Percentiles rank a stretch among this genome's conserved stretches.
Evolutionary conservation across 2,329 filamentous ascomycete genomes (phyloP).

Genomic region (Penicillium sp.): DNA sequence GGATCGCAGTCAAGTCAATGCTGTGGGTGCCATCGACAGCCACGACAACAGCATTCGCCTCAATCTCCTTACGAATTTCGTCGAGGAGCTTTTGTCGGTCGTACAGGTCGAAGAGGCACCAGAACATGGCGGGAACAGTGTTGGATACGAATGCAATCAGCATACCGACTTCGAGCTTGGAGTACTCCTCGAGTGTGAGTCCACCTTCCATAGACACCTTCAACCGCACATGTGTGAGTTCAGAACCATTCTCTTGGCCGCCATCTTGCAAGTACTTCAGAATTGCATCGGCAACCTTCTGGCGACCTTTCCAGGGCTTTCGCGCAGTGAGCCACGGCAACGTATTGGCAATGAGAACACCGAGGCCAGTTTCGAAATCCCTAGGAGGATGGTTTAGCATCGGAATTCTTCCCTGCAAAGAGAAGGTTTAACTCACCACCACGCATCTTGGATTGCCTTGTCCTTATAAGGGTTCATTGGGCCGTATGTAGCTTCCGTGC

Average conservation of each 20-base stretch:
- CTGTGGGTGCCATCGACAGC: conserved; percentile 23
- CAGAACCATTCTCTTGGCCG: conserved; percentile 45
- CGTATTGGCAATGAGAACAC: conserved; percentile 38
- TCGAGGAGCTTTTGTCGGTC: conserved; percentile 47
- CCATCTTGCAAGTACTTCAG: conserved; percentile 48
- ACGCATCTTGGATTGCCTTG: conserved; percentile 27
- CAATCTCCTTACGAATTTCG: conserved; percentile 51
- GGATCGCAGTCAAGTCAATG: conserved; percentile 44
- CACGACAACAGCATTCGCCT: conserved; percentile 33
- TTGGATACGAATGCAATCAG: conserved; percentile 50
- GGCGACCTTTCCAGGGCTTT: conserved; percentile 46
- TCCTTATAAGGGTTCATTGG: conserved; percentile 38
- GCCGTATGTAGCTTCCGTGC: conserved; percentile 38
- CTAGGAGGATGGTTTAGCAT: conserved; percentile 21
- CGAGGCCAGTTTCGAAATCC: conserved; percentile 49
- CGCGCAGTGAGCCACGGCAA: conserved; percentile 46
- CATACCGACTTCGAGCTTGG: conserved; percentile 36
- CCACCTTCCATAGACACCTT: conserved; percentile 24
- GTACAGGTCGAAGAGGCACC: conserved; percentile 54
- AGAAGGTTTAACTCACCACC: conserved; percentile 26
- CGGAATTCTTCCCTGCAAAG: too few species aligned
- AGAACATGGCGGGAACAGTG: conserved; percentile 53
- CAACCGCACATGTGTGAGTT: conserved; percentile 30
- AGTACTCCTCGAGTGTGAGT: conserved; percentile 30
- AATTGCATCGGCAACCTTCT: conserved; percentile 45